Evolutionary conservation across 2,329 filamentous ascomycete species (phyloP), one percentile per base, ranked within the genome.

Genomic region (Daldinia sp.): DNA sequence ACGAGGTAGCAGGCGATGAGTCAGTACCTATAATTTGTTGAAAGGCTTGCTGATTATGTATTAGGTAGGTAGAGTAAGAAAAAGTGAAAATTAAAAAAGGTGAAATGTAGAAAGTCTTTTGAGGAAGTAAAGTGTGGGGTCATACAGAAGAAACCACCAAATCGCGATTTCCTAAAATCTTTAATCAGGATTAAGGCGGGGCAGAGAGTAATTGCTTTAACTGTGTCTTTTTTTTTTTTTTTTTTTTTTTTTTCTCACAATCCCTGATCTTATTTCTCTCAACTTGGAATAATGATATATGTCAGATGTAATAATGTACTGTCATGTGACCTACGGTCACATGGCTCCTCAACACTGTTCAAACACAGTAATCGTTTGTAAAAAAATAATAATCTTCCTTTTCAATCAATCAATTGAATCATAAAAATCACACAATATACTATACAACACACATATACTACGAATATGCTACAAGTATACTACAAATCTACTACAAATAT

Each of bases 151-250:
- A 46, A 61, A 44, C 33, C 48, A 42, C 37, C 50, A 50, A 66
- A 69, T 66, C 67, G 67, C 67, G 67, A 69, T 69, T 69, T 67
- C 67, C 42, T n/a, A 61, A 65, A 66, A 61, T 50, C 58, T 37
- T 60, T 60, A 50, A 62, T 63, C 48, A 44, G 53, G 39, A 42
- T 63, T 6, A 44, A 60, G 58, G 65, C 61, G 68, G 65, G 61
- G 62, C 50, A 63, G 50, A 63, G 50, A 26, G 6, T 26, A 55
- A 50, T 55, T 70, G 55, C 65, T 70, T 70, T 51, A 68, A 60
- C 35, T 55, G 18, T 48, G 28, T 51, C 28, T 51, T 42, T 20
- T 20, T 7, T 42, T 42, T 42, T 60, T 7, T 7, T 33, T 33
- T 33, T 33, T 33, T 33, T 33, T 33, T 33, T 33, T 33, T 33